Conservation (phyloP, 371 early-diverging fungal genomes). For the Parasitella parasitica region DNA sequence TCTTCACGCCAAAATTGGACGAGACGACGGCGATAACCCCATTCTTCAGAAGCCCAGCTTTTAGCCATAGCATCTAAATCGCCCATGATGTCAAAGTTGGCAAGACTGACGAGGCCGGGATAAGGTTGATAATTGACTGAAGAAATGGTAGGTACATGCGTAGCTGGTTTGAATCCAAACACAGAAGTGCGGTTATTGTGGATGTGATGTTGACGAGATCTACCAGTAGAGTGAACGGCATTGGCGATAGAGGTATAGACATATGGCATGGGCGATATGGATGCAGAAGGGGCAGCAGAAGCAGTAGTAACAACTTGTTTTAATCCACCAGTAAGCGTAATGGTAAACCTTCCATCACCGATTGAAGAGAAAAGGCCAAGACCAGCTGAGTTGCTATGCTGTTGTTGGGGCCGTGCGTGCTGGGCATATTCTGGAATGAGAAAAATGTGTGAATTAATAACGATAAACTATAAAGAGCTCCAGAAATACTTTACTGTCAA, state of each 20-base stretch:
- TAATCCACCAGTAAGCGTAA: background rate
- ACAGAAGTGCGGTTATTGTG: background rate
- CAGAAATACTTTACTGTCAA: background rate
- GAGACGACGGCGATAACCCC: slow-evolving; percentile 59
- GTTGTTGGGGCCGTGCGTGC: background rate
- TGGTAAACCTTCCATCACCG: background rate
- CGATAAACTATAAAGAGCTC: background rate
- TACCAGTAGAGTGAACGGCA: background rate
- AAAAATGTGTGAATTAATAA: background rate
- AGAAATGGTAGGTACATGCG: slow-evolving; percentile 12
- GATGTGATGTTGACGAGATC: background rate
- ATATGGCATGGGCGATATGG: background rate
- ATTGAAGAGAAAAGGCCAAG: background rate
- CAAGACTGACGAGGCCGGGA: slow-evolving; percentile 61
- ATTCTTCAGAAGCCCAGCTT: slow-evolving; percentile 60
- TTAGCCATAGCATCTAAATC: slow-evolving; percentile 56
- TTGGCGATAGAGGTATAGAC: background rate
- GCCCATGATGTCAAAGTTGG: slow-evolving; percentile 61
- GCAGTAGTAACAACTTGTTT: background rate
- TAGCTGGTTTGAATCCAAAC: background rate
- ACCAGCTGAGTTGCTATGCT: background rate
- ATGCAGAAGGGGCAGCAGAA: background rate
- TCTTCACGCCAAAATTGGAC: slow-evolving; percentile 71
- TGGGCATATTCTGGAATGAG: background rate
- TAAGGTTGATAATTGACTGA: slow-evolving; percentile 48